These are phyloP conservation scores for Mycothermus thermophilus DNA, from an alignment of 495 filamentous ascomycete genomes.

Conservation along the genomic window DNA sequence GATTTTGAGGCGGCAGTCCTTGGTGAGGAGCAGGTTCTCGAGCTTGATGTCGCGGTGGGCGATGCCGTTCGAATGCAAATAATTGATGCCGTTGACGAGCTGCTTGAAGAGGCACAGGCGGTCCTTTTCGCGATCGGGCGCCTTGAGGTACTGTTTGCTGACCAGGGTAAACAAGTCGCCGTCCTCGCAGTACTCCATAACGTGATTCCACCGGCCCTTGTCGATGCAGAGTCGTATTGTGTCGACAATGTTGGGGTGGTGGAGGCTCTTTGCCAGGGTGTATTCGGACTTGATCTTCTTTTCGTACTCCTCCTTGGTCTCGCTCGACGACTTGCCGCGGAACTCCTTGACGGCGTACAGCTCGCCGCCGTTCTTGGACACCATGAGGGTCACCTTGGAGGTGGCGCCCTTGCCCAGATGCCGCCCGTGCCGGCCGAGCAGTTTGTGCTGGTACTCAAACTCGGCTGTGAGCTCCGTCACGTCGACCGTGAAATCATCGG, in stretches of 20 bases:
- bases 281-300: conserved; percentile 73
- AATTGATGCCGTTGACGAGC: conserved; percentile 53
- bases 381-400: conserved; percentile 58
- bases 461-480: conserved; percentile 45
- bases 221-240: conserved; percentile 55
- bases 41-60: conserved; percentile 75
- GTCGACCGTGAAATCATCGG: conserved; percentile 51
- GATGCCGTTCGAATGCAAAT: conserved; percentile 56
- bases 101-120: conserved; percentile 72
- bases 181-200: conserved; percentile 70
- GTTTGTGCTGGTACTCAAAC: conserved; percentile 43
- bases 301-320: conserved; percentile 52
- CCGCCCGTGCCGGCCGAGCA: conserved; percentile 47
- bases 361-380: conserved; percentile 36
- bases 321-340: conserved; percentile 44
- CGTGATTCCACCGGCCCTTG: conserved; percentile 58
- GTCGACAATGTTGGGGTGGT: conserved; percentile 68
- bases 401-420: conserved; percentile 59
- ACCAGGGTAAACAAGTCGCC: conserved; percentile 63
- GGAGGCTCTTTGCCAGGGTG: conserved; percentile 58
- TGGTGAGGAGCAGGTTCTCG: conserved; percentile 60
- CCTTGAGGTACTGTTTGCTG: conserved; percentile 44
- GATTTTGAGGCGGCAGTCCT: conserved; percentile 60
- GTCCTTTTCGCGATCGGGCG: conserved; percentile 48
- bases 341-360: conserved; percentile 71